Evolutionary conservation across 1,284 basidiomycete genomes (phyloP), one percentile per base, ranked within the genome.

Genomic region (Neonothopanus nambi): DNA sequence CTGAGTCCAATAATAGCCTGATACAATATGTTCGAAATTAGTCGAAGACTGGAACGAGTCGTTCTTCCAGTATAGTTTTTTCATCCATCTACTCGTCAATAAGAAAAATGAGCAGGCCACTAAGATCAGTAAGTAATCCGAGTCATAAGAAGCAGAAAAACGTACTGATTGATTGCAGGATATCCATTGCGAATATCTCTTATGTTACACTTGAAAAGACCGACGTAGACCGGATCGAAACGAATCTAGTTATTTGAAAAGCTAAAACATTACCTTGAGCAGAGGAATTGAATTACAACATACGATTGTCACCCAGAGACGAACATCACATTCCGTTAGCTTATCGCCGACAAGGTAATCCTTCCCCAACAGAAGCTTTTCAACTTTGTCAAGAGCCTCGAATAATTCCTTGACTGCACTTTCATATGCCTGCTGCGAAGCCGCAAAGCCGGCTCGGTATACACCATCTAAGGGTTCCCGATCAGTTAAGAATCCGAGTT

Each of bases 41-140:
- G 93, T 96, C 18, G 88, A 89, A 33, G 85, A 82, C 70, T 89
- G 88, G 85, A 99, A 99, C 1, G 92, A 92, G 0, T 86, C 74
- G 61, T 87, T 77, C 60, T 89, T 91, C 95, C 94, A 98, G 76
- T 98, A 98, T n/a, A n/a, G n/a, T n/a, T n/a, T n/a, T n/a, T n/a
- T n/a, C n/a, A n/a, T n/a, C n/a, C n/a, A n/a, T n/a, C 35, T 98
- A 74, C 64, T 89, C 86, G 69, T 87, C 88, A 72, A 93, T 68
- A n/a, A n/a, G n/a, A n/a, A n/a, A n/a, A n/a, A n/a, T n/a, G n/a
- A n/a, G n/a, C n/a, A n/a, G n/a, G n/a, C 94, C 94, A 95, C 24
- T 84, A 87, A 43, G 1, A 49, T 8, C 21, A 20, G 20, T 13
- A 30, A 37, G 12, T 21, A 30, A 42, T 17, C 4, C 43, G 45